These are phyloP conservation scores for Colletotrichum eremochloae DNA, from an alignment of 2,329 filamentous ascomycete species.

Conservation along the genomic window DNA sequence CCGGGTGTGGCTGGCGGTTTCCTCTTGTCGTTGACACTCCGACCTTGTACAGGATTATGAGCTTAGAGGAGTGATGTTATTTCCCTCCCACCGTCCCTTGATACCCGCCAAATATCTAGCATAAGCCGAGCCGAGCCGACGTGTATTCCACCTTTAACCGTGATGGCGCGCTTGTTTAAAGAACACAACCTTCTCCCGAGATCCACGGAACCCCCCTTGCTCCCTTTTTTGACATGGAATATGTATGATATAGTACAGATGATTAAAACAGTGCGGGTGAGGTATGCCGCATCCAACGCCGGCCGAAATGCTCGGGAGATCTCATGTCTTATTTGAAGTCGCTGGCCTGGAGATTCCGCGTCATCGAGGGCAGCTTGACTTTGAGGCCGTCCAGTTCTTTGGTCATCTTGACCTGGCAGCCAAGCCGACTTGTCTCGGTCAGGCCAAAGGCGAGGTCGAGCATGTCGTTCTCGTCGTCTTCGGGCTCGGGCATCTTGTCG, in stretches of 20 bases:
- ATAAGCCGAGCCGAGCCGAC: constrained; percentile 36
- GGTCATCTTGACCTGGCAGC: constrained; percentile 92
- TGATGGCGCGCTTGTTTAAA: constrained; percentile 35
- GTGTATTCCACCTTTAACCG: constrained; percentile 16
- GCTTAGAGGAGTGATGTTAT: constrained; percentile 45
- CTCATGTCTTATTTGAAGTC: constrained; percentile 75
- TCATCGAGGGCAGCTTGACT: constrained; percentile 92
- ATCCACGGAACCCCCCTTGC: not conserved
- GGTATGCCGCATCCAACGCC: constrained; percentile 31
- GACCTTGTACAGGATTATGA: constrained; percentile 22
- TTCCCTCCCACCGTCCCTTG: constrained; percentile 43
- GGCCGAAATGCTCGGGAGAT: not conserved
- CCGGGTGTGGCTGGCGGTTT: not conserved
- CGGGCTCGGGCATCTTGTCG: constrained; percentile 82
- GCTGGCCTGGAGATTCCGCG: constrained; percentile 93
- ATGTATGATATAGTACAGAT: constrained; percentile 41
- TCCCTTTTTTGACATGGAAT: constrained; percentile 9
- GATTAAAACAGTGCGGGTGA: constrained; percentile 26
- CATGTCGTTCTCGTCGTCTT: constrained; percentile 91
- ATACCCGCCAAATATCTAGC: constrained; percentile 43
- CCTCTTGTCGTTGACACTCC: constrained; percentile 7
- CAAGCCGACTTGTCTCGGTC: constrained; percentile 85
- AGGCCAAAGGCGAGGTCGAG: constrained; percentile 90
- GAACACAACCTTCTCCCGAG: constrained; percentile 15
- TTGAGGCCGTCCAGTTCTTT: constrained; percentile 89